phyloP scores from a whole-genome alignment of 257 asterid genomes.

The Paulownia fortunei region DNA sequence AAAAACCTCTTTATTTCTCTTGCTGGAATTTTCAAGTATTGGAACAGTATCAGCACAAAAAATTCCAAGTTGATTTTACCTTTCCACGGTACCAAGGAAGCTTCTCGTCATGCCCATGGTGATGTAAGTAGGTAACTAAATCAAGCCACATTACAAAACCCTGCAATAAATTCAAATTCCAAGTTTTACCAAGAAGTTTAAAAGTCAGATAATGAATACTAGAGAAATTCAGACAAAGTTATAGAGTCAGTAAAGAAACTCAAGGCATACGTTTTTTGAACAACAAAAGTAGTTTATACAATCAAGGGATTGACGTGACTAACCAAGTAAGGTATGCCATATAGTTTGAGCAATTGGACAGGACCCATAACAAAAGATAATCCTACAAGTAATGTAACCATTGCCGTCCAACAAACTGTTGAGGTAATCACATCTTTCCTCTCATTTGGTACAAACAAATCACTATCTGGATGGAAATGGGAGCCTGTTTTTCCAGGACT shows the following conservation, averaged over 20 bases:
- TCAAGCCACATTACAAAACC: constrained; percentile 65
- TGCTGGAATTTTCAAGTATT: background rate
- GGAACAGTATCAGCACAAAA: background rate
- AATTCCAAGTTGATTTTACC: constrained; percentile 35
- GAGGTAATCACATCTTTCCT: constrained; percentile 85
- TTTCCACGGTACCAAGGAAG: constrained; percentile 66
- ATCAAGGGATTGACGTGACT: too few species aligned
- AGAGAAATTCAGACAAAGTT: too few species aligned
- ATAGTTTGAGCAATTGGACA: constrained; percentile 74
- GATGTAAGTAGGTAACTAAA: constrained; percentile 61
- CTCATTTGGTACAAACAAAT: constrained; percentile 82
- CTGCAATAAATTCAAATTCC: too few species aligned
- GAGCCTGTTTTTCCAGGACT: constrained; percentile 95
- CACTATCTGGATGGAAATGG: constrained; percentile 86
- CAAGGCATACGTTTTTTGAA: background rate
- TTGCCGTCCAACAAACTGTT: constrained; percentile 82
- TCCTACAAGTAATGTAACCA: constrained; percentile 79
- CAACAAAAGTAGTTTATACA: background rate
- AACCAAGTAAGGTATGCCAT: constrained; percentile 86
- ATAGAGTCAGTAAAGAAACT: background rate
- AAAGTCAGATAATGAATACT: background rate
- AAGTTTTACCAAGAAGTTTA: background rate
- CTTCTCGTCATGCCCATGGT: constrained; percentile 62
- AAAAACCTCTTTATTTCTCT: too few species aligned
- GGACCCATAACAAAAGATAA: constrained; percentile 83